phyloP scores from a whole-genome alignment of 2,329 filamentous ascomycete species.

The Colletotrichum chlorophyti region DNA sequence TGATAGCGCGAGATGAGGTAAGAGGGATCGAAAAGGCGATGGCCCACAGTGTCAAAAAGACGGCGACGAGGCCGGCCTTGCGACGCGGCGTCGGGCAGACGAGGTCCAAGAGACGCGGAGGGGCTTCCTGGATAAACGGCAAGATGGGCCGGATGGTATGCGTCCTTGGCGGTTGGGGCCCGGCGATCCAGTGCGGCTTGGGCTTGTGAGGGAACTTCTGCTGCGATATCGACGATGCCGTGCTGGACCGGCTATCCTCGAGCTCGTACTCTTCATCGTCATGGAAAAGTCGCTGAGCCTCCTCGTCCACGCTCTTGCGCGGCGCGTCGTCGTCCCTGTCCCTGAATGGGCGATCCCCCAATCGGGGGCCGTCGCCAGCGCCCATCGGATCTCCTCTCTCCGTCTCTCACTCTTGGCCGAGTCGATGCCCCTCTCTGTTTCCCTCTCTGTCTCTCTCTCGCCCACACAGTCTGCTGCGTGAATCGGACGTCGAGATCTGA shows the following conservation, averaged over 20 bases:
- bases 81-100: slow-evolving; percentile 16
- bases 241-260: slow-evolving; percentile 14
- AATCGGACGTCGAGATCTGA: no score
- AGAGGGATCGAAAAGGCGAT: slow-evolving; percentile 13
- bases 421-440: background rate
- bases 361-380: slow-evolving; percentile 11
- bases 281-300: slow-evolving; percentile 2
- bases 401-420: background rate
- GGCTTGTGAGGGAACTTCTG: slow-evolving; percentile 19
- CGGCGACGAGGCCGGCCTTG: slow-evolving; percentile 13
- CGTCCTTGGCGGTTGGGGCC: slow-evolving; percentile 17
- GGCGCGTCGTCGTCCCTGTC: slow-evolving; percentile 11
- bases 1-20: slow-evolving; percentile 10
- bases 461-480: background rate
- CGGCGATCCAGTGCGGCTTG: slow-evolving; percentile 18
- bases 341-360: slow-evolving; percentile 14
- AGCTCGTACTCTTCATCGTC: slow-evolving; percentile 19
- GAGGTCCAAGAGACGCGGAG: slow-evolving; percentile 12
- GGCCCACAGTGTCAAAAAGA: slow-evolving; percentile 13
- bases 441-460: background rate
- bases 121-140: slow-evolving; percentile 8
- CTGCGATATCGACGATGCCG: slow-evolving; percentile 5
- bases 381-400: background rate
- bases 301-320: slow-evolving; percentile 10
- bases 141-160: slow-evolving; percentile 15